phyloP scores from a whole-genome alignment of 495 filamentous ascomycete genomes.

The Penicillium paxilli region DNA sequence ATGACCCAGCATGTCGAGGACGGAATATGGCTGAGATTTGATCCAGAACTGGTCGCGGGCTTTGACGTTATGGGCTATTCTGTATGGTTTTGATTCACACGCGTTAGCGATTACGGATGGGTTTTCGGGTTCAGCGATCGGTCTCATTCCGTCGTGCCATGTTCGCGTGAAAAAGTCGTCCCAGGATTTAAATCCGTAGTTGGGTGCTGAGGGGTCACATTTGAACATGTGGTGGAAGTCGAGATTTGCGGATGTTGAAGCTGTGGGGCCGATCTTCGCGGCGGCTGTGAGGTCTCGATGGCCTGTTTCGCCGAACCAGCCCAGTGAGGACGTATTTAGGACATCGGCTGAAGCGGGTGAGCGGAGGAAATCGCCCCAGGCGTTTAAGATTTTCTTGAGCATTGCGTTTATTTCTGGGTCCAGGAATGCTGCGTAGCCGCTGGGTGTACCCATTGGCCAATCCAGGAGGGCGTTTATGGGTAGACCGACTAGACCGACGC shows the following conservation, averaged over 20 bases:
- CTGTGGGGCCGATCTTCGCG: slow-evolving; percentile 51
- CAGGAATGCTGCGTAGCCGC: slow-evolving; percentile 65
- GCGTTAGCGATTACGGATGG: slow-evolving; percentile 57
- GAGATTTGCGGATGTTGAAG: slow-evolving; percentile 8
- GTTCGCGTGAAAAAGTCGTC: slow-evolving; percentile 74
- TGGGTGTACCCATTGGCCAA: slow-evolving; percentile 71
- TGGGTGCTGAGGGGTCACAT: slow-evolving; percentile 20
- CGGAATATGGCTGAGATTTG: slow-evolving; percentile 66
- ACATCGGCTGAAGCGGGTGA: slow-evolving; percentile 59
- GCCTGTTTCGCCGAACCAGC: slow-evolving; percentile 61
- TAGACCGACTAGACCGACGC: slow-evolving; percentile 64
- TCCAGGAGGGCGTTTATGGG: slow-evolving; percentile 70
- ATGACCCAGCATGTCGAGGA: slow-evolving; percentile 61
- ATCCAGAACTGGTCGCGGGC: slow-evolving; percentile 59
- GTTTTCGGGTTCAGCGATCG: slow-evolving; percentile 52
- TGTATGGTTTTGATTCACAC: slow-evolving; percentile 59
- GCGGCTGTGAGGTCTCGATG: slow-evolving; percentile 33
- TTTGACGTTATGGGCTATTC: slow-evolving; percentile 25
- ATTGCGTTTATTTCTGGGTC: slow-evolving; percentile 65
- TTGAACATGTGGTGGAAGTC: slow-evolving; percentile 58
- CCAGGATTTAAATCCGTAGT: slow-evolving; percentile 68
- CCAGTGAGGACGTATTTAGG: slow-evolving; percentile 44
- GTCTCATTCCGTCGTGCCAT: slow-evolving; percentile 54
- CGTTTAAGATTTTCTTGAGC: slow-evolving; percentile 67
- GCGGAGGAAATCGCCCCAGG: slow-evolving; percentile 62